These are phyloP conservation scores for Trypanosomatidae sp. DNA, from an alignment of 208 protist genomes.

Conservation along the genomic window DNA sequence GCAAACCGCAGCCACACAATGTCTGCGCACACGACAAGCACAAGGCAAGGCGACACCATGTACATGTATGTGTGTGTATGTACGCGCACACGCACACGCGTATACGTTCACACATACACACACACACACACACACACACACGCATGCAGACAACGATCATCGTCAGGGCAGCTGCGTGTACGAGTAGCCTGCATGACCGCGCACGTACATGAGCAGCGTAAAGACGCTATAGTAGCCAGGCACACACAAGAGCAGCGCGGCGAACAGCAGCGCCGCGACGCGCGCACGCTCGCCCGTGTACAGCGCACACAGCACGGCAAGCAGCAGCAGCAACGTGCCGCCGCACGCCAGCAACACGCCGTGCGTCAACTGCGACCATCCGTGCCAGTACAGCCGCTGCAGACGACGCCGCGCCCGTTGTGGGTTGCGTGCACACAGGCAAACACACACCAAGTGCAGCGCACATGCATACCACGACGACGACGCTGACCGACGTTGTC, in stretches of 20 bases:
- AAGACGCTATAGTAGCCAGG: slow-evolving; percentile 65
- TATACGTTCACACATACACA: too few relatives aligned
- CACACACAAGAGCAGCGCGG: slow-evolving; percentile 24
- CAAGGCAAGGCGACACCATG: too few relatives aligned
- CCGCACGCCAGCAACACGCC: slow-evolving; percentile 56
- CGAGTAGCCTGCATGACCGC: slow-evolving; percentile 28
- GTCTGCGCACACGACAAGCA: too few relatives aligned
- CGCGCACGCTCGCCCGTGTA: slow-evolving; percentile 19
- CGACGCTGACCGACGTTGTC: too few relatives aligned
- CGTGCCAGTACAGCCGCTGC: slow-evolving; percentile 62
- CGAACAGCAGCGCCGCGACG: slow-evolving; percentile 23
- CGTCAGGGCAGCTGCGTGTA: slow-evolving; percentile 22
- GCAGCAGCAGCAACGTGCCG: slow-evolving; percentile 23
- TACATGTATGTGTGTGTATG: too few relatives aligned
- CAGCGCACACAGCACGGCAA: slow-evolving; percentile 14
- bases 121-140: too few relatives aligned
- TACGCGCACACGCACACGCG: too few relatives aligned
- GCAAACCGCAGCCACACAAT: too few relatives aligned
- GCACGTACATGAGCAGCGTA: slow-evolving; percentile 39
- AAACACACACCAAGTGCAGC: slow-evolving; percentile 33
- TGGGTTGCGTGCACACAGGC: slow-evolving; percentile 29
- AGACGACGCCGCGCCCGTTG: slow-evolving; percentile 32
- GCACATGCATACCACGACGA: too few relatives aligned
- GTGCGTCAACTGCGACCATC: slow-evolving; percentile 37
- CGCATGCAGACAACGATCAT: too few relatives aligned